Evolutionary conservation across 768 basidiomycete genomes (phyloP).

Genomic region (Suillus hirtellus): DNA sequence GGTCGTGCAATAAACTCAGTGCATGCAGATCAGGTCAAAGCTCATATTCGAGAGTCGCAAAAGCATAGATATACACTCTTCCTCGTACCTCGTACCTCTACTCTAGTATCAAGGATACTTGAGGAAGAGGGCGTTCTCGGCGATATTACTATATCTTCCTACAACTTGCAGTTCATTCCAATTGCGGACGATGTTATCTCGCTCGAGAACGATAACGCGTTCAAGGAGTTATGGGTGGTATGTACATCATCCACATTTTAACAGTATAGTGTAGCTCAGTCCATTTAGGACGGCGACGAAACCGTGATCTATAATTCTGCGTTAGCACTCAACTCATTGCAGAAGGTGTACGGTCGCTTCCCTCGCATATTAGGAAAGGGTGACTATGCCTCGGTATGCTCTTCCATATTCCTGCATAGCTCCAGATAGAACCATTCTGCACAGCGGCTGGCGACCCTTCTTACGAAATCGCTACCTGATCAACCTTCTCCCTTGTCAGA

Average conservation of each 20-base stretch:
- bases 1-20: conserved; percentile 26
- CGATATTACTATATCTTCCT: conserved; percentile 84
- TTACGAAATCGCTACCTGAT: conserved; percentile 60
- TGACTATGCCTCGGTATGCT: conserved; percentile 72
- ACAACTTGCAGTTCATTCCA: conserved; percentile 92
- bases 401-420: background rate
- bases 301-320: conserved; percentile 87
- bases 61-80: conserved; percentile 86
- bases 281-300: conserved; percentile 84
- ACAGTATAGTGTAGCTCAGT: background rate
- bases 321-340: conserved; percentile 79
- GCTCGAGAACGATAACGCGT: conserved; percentile 80
- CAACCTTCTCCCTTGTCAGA: conserved; percentile 38
- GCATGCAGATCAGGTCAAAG: conserved; percentile 84
- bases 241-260: conserved; percentile 31
- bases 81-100: conserved; percentile 85
- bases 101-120: conserved; percentile 79
- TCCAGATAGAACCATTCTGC: conserved; percentile 14
- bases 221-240: conserved; percentile 91
- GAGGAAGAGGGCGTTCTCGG: conserved; percentile 98
- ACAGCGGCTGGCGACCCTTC: conserved; percentile 75
- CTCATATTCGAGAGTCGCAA: conserved; percentile 66
- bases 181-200: conserved; percentile 92
- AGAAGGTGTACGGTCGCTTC: conserved; percentile 84
- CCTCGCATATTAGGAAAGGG: conserved; percentile 94